Evolutionary conservation across 1,284 basidiomycete species (phyloP), one percentile per base, ranked within the genome.

Genomic region (Melampsora americana): DNA sequence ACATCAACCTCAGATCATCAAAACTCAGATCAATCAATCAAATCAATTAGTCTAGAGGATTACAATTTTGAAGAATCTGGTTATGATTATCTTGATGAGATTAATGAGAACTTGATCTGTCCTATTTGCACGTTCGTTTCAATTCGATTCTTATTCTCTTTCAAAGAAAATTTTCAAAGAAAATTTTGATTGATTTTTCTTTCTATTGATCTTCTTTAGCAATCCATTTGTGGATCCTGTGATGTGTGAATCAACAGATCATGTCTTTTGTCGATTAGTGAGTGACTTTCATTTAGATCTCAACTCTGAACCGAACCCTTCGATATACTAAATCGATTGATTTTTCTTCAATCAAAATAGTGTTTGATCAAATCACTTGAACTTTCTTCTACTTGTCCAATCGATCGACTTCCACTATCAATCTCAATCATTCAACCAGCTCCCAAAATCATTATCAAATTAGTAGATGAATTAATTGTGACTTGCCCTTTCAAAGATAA

Each of bases 391-490:
- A 72, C 75, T 12, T 80, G 79, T 50, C 79, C 79, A 23, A 77
- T 80, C 53, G 78, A 78, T 61, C 74, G 78, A 23, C 23, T 68
- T 6, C 77, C 74, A 3, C 56, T 80, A 39, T 28, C 30, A 20
- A 35, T 71, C 23, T 71, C 69, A 5, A 20, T 64, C 12, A 53
- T 71, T 28, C 32, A 56, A 11, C 39, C 46, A 5, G 75, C 78
- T 3, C 79, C 79, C 3, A 62, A 78, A n/a, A 73, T 79, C 35
- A 61, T 80, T 3, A n/a, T 62, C 20, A 72, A 80, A 14, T 42
- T 80, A 23, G 42, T 79, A 39, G 78, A 71, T 20, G 77, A 79
- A 67, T 66, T 79, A n/a, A 46, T 32, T 20, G 69, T 79, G 32
- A 56, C 23, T 11, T 79, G 77, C 18, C 69, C 75, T 16, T 68